Evolutionary conservation across 1,284 basidiomycete species (phyloP).

Genomic region (Ceratorhiza oryzae-sativae): DNA sequence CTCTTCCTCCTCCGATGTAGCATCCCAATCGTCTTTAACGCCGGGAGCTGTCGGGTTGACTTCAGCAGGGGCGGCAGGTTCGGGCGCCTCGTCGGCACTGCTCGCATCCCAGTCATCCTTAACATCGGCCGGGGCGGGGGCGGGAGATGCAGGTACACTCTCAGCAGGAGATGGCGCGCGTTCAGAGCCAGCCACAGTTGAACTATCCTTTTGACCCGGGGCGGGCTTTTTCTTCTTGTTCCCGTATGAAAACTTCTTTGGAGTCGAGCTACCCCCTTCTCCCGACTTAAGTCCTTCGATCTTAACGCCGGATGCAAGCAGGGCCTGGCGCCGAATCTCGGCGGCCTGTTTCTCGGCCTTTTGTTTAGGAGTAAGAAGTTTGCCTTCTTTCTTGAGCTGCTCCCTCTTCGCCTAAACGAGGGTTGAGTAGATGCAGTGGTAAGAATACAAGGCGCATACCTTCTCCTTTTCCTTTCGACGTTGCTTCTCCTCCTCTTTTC

Average conservation of each 20-base stretch:
- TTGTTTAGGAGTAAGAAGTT: constrained; percentile 92
- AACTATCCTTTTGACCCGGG: constrained; percentile 49
- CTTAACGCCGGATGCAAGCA: constrained; percentile 87
- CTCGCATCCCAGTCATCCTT: constrained; percentile 91
- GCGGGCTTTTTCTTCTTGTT: constrained; percentile 80
- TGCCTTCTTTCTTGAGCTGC: constrained; percentile 87
- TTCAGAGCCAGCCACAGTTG: constrained; percentile 45
- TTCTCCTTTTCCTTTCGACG: constrained; percentile 91
- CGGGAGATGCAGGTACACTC: constrained; percentile 54
- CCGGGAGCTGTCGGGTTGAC: constrained; percentile 37
- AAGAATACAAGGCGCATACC: constrained; percentile 54
- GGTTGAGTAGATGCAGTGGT: constrained; percentile 30
- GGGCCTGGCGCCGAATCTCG: constrained; percentile 89
- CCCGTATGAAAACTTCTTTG: constrained; percentile 81
- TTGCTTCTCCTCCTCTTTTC: constrained; percentile 83
- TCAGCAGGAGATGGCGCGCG: constrained; percentile 49
- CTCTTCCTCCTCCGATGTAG: constrained; percentile 55
- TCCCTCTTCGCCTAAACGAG: constrained; percentile 77
- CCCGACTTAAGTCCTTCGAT: constrained; percentile 84
- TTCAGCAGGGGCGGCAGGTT: neutral
- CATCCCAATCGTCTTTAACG: constrained; percentile 60
- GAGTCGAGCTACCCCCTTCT: constrained; percentile 55
- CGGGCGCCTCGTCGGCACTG: constrained; percentile 64
- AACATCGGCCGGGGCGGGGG: constrained; percentile 54
- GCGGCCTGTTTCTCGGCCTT: constrained; percentile 93